phyloP scores from a whole-genome alignment of 345 rosid species.

The Boechera stricta region DNA sequence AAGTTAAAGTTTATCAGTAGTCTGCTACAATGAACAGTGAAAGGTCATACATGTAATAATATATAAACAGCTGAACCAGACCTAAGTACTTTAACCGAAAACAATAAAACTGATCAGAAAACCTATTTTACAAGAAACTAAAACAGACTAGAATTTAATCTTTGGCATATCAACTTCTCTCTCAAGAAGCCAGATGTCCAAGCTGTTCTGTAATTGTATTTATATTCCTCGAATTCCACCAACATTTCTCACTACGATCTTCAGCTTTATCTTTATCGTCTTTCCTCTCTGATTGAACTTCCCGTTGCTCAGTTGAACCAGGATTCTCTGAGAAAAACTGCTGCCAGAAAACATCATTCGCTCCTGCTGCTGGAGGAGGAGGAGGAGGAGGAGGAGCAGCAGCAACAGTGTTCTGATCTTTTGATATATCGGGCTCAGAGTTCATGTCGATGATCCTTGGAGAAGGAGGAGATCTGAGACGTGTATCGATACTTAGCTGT shows the following conservation, averaged over 20 bases:
- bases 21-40: constrained; percentile 25
- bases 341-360: constrained; percentile 91
- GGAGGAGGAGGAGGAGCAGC: neutral
- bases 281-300: constrained; percentile 72
- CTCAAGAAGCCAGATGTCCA: constrained; percentile 84
- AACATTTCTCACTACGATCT: constrained; percentile 50
- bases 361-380: constrained; percentile 55
- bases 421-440: constrained; percentile 61
- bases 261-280: constrained; percentile 44
- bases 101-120: neutral
- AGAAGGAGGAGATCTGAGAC: constrained; percentile 58
- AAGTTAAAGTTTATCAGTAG: neutral
- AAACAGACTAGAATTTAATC: constrained; percentile 12
- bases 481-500: constrained; percentile 58
- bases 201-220: constrained; percentile 81
- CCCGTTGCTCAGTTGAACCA: constrained; percentile 66
- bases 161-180: constrained; percentile 60
- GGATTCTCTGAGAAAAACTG: constrained; percentile 97
- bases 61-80: constrained; percentile 15
- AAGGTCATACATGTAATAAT: constrained; percentile 8
- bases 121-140: constrained; percentile 32
- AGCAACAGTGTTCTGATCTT: constrained; percentile 29
- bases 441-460: constrained; percentile 74
- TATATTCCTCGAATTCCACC: constrained; percentile 71
- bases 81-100: constrained; percentile 7